Evolutionary conservation across 768 basidiomycete genomes (phyloP).

Genomic region (Cubamyces sp.): DNA sequence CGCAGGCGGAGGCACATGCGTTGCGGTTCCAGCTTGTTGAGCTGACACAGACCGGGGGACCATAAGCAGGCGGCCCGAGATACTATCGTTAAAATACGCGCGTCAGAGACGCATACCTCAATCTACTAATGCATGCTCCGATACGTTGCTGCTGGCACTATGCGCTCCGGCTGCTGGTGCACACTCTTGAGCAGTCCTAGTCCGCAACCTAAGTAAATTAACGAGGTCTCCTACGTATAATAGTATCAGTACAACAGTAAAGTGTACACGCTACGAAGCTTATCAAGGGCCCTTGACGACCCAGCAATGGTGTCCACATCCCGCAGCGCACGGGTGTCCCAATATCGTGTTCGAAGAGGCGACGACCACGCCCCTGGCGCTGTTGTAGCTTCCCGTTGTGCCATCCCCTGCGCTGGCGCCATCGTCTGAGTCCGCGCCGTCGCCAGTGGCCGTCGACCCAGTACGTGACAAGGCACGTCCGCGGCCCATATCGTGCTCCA

Average conservation of each 20-base stretch:
- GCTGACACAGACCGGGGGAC: no score
- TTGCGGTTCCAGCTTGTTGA: no score
- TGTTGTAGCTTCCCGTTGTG: slow-evolving; percentile 15
- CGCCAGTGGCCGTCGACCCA: slow-evolving; percentile 16
- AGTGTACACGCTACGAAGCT: neutral
- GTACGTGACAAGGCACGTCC: slow-evolving; percentile 21
- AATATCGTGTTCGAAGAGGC: slow-evolving; percentile 32
- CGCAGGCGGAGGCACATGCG: no score
- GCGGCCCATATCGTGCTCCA: slow-evolving; percentile 29
- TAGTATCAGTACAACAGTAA: neutral
- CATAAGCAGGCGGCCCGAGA: no score
- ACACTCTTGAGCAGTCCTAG: neutral
- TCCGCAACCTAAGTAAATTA: neutral
- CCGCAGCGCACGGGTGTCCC: slow-evolving; percentile 75
- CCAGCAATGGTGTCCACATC: slow-evolving; percentile 78
- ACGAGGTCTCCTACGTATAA: neutral
- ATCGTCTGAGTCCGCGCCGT: slow-evolving; percentile 31
- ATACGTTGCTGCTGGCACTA: no score
- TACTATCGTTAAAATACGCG: no score
- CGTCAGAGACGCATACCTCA: no score
- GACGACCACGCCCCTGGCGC: slow-evolving; percentile 8
- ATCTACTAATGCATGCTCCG: no score
- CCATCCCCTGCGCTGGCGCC: slow-evolving; percentile 25
- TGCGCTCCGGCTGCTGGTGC: no score
- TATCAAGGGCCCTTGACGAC: slow-evolving; percentile 12